Percentiles rank a stretch among this genome's conserved stretches.
Evolutionary conservation across 106 monocot species (phyloP).

Genomic region (Acorus gramineus): DNA sequence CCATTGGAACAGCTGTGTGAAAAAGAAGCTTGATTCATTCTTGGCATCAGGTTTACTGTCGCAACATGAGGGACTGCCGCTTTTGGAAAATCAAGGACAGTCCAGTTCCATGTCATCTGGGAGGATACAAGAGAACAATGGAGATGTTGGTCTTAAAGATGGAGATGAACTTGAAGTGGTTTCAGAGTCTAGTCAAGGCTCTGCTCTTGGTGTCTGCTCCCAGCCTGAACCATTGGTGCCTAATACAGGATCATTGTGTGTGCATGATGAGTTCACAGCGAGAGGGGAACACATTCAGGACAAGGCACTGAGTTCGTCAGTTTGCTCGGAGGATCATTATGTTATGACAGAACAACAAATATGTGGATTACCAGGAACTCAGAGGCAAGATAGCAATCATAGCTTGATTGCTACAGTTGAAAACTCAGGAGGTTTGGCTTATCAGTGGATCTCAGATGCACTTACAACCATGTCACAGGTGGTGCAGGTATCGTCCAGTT

Average conservation of each 20-base stretch:
- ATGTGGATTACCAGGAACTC: conserved; percentile 3
- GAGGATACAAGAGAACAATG: conserved; percentile 18
- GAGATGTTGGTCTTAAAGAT: conserved; percentile 25
- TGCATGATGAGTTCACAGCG: conserved; percentile 20
- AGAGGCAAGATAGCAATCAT: too few species aligned
- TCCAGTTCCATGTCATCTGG: conserved; percentile 12
- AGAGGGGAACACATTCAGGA: conserved; percentile 15
- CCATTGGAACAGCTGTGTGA: conserved; percentile 98
- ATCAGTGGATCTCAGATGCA: conserved; percentile 8
- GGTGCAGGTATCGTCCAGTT: conserved; percentile 1
- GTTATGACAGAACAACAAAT: conserved; percentile 12
- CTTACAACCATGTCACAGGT: conserved; percentile 9
- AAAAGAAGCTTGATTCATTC: conserved; percentile 82
- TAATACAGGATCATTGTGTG: conserved; percentile 3
- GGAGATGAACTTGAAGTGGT: conserved; percentile 32
- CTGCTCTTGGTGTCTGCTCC: conserved; percentile 26
- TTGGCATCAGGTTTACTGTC: conserved; percentile 53
- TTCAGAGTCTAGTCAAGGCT: conserved; percentile 50
- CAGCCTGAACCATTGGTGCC: conserved; percentile 34
- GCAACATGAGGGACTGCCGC: conserved; percentile 41
- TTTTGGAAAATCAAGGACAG: conserved; percentile 15
- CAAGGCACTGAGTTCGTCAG: conserved; percentile 9
- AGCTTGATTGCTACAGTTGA: too few species aligned
- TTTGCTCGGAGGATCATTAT: conserved; percentile 6
- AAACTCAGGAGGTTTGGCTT: conserved; percentile 4